These are phyloP conservation scores for Leucoagaricus sp. DNA, from an alignment of 1,284 basidiomycete species.

Conservation along the genomic window DNA sequence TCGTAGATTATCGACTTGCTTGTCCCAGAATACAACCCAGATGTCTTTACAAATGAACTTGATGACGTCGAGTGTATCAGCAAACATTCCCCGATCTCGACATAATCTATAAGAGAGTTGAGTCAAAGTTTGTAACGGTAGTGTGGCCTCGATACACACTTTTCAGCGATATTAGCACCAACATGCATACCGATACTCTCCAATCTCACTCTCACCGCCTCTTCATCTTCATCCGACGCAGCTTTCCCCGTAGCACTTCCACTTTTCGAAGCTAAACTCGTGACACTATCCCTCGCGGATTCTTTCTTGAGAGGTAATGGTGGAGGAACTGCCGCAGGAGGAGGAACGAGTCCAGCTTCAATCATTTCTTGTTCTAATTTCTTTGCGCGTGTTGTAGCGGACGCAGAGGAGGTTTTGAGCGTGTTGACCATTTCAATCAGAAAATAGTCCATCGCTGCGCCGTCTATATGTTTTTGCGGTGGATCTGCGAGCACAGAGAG, in stretches of 20 bases:
- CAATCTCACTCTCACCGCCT: slow-evolving; percentile 66
- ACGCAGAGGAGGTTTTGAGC: slow-evolving; percentile 68
- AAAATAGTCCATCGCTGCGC: slow-evolving; percentile 81
- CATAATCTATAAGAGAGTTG: slow-evolving; percentile 57
- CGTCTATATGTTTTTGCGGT: slow-evolving; percentile 65
- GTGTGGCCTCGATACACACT: slow-evolving; percentile 53
- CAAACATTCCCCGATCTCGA: slow-evolving; percentile 73
- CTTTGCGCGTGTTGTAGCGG: slow-evolving; percentile 65
- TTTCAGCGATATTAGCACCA: slow-evolving; percentile 83
- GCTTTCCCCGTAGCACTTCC: slow-evolving; percentile 32
- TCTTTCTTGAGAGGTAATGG: slow-evolving; percentile 43
- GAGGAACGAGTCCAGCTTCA: slow-evolving; percentile 66
- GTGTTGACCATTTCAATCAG: slow-evolving; percentile 79
- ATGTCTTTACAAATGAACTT: slow-evolving; percentile 97
- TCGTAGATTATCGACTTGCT: slow-evolving; percentile 93
- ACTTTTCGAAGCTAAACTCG: slow-evolving; percentile 43
- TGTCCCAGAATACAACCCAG: slow-evolving; percentile 87
- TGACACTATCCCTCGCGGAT: slow-evolving; percentile 52
- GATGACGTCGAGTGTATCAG: slow-evolving; percentile 86
- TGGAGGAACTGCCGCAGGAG: slow-evolving; percentile 41
- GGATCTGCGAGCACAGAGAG: slow-evolving; percentile 63
- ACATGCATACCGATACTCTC: slow-evolving; percentile 88
- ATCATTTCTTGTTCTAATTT: slow-evolving; percentile 75
- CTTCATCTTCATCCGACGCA: slow-evolving; percentile 68
- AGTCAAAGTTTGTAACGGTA: slow-evolving; percentile 2